Percentiles rank a stretch among this genome's conserved stretches.
Conservation (phyloP, 1,284 basidiomycete species). For the Cutaneotrichosporon cyanovorans region DNA sequence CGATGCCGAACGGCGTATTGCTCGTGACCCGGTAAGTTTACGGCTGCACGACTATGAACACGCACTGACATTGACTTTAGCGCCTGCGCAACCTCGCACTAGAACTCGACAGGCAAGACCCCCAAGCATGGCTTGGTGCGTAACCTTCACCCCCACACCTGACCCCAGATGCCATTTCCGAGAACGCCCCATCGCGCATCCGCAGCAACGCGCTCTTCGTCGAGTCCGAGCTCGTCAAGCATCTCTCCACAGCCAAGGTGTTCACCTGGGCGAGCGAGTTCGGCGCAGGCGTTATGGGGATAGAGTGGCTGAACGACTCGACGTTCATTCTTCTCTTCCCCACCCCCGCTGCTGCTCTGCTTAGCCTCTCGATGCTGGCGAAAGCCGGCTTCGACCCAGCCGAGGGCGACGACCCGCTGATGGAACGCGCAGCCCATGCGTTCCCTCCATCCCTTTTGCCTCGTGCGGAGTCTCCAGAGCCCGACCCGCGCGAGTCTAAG, state of each 20-base stretch:
- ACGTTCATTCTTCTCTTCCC: conserved; percentile 37
- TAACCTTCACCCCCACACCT: not conserved
- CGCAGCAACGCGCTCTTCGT: conserved; percentile 32
- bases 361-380: conserved; percentile 32
- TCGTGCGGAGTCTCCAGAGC: conserved; percentile 1
- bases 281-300: conserved; percentile 37
- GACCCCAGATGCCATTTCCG: conserved; percentile 29
- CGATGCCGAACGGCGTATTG: conserved; percentile 25
- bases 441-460: conserved; percentile 34
- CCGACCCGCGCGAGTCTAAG: not conserved
- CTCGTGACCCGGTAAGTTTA: conserved; percentile 32
- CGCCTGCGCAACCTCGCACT: conserved; percentile 32
- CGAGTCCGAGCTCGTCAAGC: conserved; percentile 35
- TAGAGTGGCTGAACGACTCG: conserved; percentile 44
- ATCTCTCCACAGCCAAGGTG: conserved; percentile 38
- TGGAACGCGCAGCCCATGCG: conserved; percentile 34
- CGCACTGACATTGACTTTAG: conserved; percentile 8
- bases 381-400: conserved; percentile 43
- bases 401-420: conserved; percentile 39
- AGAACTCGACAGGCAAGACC: conserved; percentile 37
- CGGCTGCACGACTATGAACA: not conserved
- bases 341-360: conserved; percentile 27
- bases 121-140: conserved; percentile 35
- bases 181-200: conserved; percentile 21
- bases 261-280: conserved; percentile 36